A percentile compares a stretch with the other conserved stretches of the same genome.
These are phyloP conservation scores for Paramecium sexaurelia DNA, from an alignment of 73 alveolate species.

Conservation along the genomic window DNA sequence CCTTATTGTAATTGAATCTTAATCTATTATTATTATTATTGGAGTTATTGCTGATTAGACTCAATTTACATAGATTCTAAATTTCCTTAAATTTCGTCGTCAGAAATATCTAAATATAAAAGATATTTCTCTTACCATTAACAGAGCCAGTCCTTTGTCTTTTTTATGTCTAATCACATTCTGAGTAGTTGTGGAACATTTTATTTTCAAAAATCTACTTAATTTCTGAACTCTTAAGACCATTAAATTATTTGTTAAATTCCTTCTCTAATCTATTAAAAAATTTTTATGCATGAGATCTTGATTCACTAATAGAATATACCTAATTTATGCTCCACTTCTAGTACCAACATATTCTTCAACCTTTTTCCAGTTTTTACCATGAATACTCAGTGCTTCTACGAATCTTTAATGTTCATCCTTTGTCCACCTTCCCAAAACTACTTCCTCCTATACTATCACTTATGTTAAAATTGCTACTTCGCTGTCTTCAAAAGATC, in stretches of 20 bases:
- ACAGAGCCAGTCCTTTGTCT: conserved; percentile 1
- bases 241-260: conserved; percentile 43
- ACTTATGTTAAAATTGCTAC: conserved; percentile 4
- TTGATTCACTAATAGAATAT: background rate
- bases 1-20: background rate
- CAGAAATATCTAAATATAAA: conserved; percentile 1
- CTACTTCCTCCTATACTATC: conserved; percentile 48
- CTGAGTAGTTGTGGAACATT: background rate
- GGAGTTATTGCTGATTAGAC: background rate
- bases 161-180: background rate
- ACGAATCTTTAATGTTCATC: conserved; percentile 81
- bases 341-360: conserved; percentile 83
- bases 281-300: conserved; percentile 86
- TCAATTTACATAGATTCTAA: background rate
- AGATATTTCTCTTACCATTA: conserved; percentile 3
- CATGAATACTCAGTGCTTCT: conserved; percentile 80
- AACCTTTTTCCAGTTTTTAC: conserved; percentile 84
- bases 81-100: background rate
- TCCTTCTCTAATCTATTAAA: conserved; percentile 77
- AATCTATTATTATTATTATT: background rate
- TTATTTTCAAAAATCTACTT: conserved; percentile 34
- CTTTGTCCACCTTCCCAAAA: conserved; percentile 83
- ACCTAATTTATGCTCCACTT: conserved; percentile 77
- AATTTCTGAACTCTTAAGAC: conserved; percentile 38
- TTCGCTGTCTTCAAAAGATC: conserved; percentile 40